phyloP scores from a whole-genome alignment of 441 rosid species.

The Oxalis stricta region DNA sequence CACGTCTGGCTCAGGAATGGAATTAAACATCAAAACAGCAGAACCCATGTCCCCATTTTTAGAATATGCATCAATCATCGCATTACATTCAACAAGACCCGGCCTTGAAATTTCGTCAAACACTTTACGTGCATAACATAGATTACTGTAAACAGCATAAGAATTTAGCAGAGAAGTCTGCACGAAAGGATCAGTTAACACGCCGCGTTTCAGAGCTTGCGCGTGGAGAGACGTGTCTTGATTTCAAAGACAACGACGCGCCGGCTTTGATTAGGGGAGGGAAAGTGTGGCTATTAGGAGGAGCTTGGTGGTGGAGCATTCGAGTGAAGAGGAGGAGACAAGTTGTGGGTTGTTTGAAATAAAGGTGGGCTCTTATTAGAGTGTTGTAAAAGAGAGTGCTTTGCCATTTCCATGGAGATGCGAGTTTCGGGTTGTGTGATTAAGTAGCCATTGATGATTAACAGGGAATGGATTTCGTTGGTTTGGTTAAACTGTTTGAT shows the following conservation, averaged over 20 bases:
- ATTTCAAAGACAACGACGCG: constrained; percentile 10
- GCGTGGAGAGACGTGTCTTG: constrained; percentile 28
- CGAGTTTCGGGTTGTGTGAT: constrained; percentile 8
- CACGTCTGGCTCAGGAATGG: constrained; percentile 39
- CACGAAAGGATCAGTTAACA: constrained; percentile 31
- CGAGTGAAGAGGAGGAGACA: constrained; percentile 32
- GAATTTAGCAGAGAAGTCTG: constrained; percentile 34
- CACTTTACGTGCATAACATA: constrained; percentile 29
- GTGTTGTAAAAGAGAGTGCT: constrained; percentile 39
- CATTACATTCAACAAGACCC: constrained; percentile 34
- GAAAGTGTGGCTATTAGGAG: constrained; percentile 45
- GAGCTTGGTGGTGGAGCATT: constrained; percentile 32
- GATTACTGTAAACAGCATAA: constrained; percentile 23
- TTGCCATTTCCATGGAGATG: constrained; percentile 20
- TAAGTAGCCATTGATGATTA: constrained; percentile 23
- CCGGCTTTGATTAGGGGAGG: constrained; percentile 45
- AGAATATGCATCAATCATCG: constrained; percentile 45
- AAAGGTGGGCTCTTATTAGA: constrained; percentile 43
- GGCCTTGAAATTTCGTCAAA: constrained; percentile 40
- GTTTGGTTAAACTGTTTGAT: constrained; percentile 24
- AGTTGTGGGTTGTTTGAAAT: constrained; percentile 17
- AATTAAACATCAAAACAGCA: constrained; percentile 27
- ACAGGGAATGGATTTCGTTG: constrained; percentile 40
- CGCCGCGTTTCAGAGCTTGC: constrained; percentile 39
- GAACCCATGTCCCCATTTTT: constrained; percentile 39